These are phyloP conservation scores for Annulohypoxylon stygium DNA, from an alignment of 495 filamentous ascomycete species.

Conservation along the genomic window DNA sequence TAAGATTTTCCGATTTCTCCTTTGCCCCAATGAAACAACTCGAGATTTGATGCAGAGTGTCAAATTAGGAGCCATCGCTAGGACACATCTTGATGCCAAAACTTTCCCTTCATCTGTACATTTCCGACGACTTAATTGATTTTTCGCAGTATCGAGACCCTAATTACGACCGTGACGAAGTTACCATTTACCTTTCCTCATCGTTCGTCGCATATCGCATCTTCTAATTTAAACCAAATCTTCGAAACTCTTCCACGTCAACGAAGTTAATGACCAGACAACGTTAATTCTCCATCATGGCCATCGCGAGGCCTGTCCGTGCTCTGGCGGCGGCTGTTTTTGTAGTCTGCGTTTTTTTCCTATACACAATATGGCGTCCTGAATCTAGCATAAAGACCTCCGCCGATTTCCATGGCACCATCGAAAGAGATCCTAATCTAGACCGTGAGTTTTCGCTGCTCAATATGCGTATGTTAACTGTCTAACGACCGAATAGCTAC, in stretches of 20 bases:
- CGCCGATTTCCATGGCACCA: constrained; percentile 62
- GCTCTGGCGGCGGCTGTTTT: constrained; percentile 78
- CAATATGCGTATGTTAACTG: background rate
- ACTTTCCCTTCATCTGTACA: constrained; percentile 39
- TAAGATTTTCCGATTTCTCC: constrained; percentile 35
- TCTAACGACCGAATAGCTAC: constrained; percentile 67
- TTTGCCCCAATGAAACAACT: constrained; percentile 24
- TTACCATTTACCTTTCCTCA: background rate
- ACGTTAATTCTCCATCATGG: constrained; percentile 67
- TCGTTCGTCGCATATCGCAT: background rate
- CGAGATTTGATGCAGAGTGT: constrained; percentile 17
- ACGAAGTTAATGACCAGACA: constrained; percentile 45
- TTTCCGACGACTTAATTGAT: constrained; percentile 24
- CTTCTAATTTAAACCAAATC: constrained; percentile 5
- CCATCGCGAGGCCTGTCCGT: constrained; percentile 84
- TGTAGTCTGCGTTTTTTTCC: constrained; percentile 77
- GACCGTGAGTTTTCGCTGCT: constrained; percentile 71
- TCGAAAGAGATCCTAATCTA: constrained; percentile 81
- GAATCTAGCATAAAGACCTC: constrained; percentile 48
- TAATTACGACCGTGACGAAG: background rate
- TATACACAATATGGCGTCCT: constrained; percentile 76
- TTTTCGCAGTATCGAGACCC: constrained; percentile 11
- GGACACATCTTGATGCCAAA: background rate
- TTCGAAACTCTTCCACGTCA: constrained; percentile 1
- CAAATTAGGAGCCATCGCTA: constrained; percentile 23